Percentiles rank a stretch among this genome's conserved stretches.
phyloP scores from a whole-genome alignment of 176 grass and related monocot genomes.

The Oryza officinalis region DNA sequence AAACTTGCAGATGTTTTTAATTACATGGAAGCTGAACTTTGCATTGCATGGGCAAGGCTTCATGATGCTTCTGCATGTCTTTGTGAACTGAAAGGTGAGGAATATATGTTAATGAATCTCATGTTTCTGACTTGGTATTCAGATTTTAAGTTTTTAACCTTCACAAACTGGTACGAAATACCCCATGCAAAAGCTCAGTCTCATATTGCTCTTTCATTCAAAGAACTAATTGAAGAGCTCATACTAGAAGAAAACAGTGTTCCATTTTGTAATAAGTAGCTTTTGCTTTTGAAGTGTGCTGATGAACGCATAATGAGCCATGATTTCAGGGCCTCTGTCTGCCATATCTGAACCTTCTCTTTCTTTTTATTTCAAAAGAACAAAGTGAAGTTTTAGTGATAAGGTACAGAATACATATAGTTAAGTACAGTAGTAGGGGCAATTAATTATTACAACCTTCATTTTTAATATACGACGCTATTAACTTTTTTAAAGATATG shows the following conservation, averaged over 20 bases:
- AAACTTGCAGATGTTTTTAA: too few species aligned
- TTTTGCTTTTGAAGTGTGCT: neutral
- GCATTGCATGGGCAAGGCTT: too few species aligned
- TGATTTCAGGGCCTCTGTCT: conserved; percentile 3
- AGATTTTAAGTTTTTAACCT: too few species aligned
- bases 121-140: too few species aligned
- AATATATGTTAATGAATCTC: too few species aligned
- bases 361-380: neutral
- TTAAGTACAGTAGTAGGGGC: neutral
- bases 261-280: neutral
- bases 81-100: too few species aligned
- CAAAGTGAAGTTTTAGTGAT: neutral
- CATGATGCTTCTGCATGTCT: too few species aligned
- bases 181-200: too few species aligned
- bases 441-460: neutral
- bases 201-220: neutral
- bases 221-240: neutral
- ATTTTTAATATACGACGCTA: too few species aligned
- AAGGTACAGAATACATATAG: neutral
- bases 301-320: neutral
- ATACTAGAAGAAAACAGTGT: neutral
- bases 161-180: too few species aligned
- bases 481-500: too few species aligned
- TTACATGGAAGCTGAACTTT: too few species aligned
- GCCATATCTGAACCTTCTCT: neutral